Evolutionary conservation across 768 basidiomycete genomes (phyloP).

Genomic region (Guyanaporus albipodus): DNA sequence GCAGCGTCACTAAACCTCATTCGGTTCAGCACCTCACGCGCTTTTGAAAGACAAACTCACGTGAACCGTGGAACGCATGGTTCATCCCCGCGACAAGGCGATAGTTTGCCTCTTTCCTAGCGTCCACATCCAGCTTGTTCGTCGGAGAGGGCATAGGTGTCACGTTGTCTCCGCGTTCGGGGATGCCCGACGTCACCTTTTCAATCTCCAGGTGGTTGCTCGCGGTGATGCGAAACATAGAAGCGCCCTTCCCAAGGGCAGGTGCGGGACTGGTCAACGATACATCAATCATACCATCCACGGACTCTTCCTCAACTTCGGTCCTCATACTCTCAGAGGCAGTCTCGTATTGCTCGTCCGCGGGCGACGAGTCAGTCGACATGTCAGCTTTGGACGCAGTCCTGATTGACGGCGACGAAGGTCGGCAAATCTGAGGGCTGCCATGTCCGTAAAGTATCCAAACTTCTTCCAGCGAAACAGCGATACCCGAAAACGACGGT

Average conservation of each 20-base stretch:
- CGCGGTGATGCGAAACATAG: neutral
- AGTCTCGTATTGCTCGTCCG: conserved; percentile 26
- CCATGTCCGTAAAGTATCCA: conserved; percentile 36
- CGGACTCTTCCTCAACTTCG: conserved; percentile 10
- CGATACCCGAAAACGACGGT: conserved; percentile 49
- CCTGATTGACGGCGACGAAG: neutral
- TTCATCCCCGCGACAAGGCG: conserved; percentile 48
- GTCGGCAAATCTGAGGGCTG: neutral
- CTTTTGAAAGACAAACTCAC: conserved; percentile 39
- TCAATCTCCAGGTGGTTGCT: conserved; percentile 7
- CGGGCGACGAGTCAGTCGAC: conserved; percentile 17
- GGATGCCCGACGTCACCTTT: conserved; percentile 2
- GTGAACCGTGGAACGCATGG: conserved; percentile 65
- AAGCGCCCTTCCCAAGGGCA: neutral
- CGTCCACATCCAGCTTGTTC: conserved; percentile 38
- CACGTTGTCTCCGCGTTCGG: neutral
- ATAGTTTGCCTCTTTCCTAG: conserved; percentile 63
- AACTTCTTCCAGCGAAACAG: conserved; percentile 42
- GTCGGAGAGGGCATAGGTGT: conserved; percentile 30
- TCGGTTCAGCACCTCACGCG: neutral
- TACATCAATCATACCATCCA: conserved; percentile 15
- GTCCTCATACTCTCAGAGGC: conserved; percentile 24
- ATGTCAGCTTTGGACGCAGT: neutral
- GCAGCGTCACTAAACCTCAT: conserved; percentile 47
- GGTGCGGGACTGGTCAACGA: conserved; percentile 17